Evolutionary conservation across 1,284 basidiomycete species (phyloP), one percentile per base, ranked within the genome.

Genomic region (Trametes versicolor): DNA sequence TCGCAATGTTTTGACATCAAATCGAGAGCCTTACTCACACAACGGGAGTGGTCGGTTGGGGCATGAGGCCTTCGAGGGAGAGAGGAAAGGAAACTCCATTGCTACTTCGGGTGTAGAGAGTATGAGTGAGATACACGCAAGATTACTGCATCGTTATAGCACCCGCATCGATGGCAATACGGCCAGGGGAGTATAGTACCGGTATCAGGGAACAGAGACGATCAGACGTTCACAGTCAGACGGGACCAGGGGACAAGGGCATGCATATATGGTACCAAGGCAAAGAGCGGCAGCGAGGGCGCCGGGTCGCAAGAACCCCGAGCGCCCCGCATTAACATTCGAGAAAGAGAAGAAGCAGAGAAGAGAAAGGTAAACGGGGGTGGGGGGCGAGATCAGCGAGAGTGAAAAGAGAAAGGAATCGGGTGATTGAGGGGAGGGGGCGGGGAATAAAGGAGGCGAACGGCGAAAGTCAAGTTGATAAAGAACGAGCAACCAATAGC

Each of bases 401-500:
- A 47, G 39, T 32, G 52, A 32, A 59, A 53, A 58, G 45, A 49
- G 25, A 66, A 54, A n/a, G 47, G 25, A 45, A 63, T 65, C 37
- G 50, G 50, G 53, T 47, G 50, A 60, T 25, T 54, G 60, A 56
- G 41, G 49, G 57, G 43, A 12, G 34, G 53, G 43, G 54, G 51
- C 15, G 55, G 29, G 57, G 43, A 55, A 61, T 60, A 49, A 61
- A 60, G 34, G 27, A 51, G 66, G 61, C 58, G 53, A 36, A 49
- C 48, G 66, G 62, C 58, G 68, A 72, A 73, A 57, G 65, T 62
- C 70, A 71, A 82, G 77, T 78, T 77, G 77, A 83, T 82, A 82
- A 83, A 80, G 78, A 83, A 75, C 76, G 75, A 77, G 81, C 85
- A 87, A 87, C 85, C 83, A 87, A 87, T 82, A 87, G 84, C 86